These are phyloP conservation scores for Coniochaeta sp. DNA, from an alignment of 2,329 filamentous ascomycete species.

Conservation along the genomic window DNA sequence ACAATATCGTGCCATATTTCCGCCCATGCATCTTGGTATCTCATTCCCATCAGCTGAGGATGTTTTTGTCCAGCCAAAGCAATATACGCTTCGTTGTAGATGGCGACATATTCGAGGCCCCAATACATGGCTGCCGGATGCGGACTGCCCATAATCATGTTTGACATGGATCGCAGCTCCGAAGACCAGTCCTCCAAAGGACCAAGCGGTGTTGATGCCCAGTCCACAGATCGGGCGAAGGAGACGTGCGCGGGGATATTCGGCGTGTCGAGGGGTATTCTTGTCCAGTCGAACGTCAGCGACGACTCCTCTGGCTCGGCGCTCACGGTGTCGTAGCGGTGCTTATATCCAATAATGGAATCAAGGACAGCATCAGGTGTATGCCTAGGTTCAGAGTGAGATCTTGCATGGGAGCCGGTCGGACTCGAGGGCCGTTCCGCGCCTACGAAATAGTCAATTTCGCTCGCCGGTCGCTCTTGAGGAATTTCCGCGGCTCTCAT, in stretches of 20 bases:
- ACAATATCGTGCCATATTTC: slow-evolving; percentile 70
- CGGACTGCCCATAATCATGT: slow-evolving; percentile 72
- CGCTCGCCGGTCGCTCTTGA: slow-evolving; percentile 13
- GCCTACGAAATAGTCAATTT: slow-evolving; percentile 37
- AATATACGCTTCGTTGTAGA: slow-evolving; percentile 69
- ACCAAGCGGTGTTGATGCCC: slow-evolving; percentile 65
- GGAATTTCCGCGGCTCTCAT: slow-evolving; percentile 24
- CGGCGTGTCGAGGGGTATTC: slow-evolving; percentile 53
- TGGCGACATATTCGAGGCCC: slow-evolving; percentile 62
- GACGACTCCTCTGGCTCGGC: slow-evolving; percentile 22
- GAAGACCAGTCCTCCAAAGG: slow-evolving; percentile 67
- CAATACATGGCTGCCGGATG: slow-evolving; percentile 74
- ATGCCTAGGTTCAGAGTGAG: slow-evolving; percentile 16
- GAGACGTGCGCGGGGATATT: slow-evolving; percentile 61
- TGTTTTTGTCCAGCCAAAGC: slow-evolving; percentile 70
- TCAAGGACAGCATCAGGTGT: slow-evolving; percentile 13
- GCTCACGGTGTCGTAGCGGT: slow-evolving; percentile 20
- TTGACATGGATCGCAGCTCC: slow-evolving; percentile 71
- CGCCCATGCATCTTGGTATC: slow-evolving; percentile 60
- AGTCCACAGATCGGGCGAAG: slow-evolving; percentile 66
- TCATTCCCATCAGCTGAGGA: slow-evolving; percentile 65
- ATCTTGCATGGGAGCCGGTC: slow-evolving; percentile 7
- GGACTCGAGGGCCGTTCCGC: slow-evolving; percentile 8
- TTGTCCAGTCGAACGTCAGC: slow-evolving; percentile 75
- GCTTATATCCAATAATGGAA: slow-evolving; percentile 10